A percentile compares a stretch with the other conserved stretches of the same genome.
phyloP scores from a whole-genome alignment of 192 early-diverging fungal species.

The Backusella liffmaniae region DNA sequence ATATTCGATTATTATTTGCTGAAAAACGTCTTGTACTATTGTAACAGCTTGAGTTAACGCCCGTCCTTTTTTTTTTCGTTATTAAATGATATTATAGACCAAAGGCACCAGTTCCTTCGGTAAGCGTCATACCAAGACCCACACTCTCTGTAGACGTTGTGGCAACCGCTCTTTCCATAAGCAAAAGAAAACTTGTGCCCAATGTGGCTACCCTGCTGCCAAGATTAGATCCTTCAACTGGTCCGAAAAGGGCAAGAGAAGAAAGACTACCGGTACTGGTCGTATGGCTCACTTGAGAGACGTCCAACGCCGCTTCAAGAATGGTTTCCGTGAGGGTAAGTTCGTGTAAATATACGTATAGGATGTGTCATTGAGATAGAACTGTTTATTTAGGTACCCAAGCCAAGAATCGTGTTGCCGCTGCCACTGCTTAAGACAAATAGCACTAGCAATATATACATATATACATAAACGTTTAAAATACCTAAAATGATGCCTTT shows the following conservation, averaged over 20 bases:
- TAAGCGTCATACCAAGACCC: constrained; percentile 99
- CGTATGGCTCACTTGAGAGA: constrained; percentile 96
- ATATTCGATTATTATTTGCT: neutral
- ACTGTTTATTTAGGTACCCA: constrained; percentile 10
- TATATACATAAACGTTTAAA: neutral
- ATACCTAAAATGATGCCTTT: neutral
- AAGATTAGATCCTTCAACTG: constrained; percentile 98
- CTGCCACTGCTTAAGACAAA: constrained; percentile 16
- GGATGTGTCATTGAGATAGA: neutral
- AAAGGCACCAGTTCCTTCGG: constrained; percentile 99
- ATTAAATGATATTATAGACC: constrained; percentile 53
- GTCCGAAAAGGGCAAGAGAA: constrained; percentile 93
- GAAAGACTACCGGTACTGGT: constrained; percentile 99
- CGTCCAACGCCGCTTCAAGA: constrained; percentile 93
- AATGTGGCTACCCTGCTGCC: constrained; percentile 97
- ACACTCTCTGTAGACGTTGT: constrained; percentile 98
- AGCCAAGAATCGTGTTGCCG: constrained; percentile 17
- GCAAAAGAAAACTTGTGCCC: constrained; percentile 99
- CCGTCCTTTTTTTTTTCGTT: neutral
- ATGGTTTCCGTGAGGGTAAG: constrained; percentile 92
- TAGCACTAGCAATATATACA: neutral
- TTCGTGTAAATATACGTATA: neutral
- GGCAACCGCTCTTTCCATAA: constrained; percentile 97
- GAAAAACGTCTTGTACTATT: neutral
- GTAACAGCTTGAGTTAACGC: neutral